Percentiles rank a stretch among this genome's conserved stretches.
Conservation (phyloP, 2,329 filamentous ascomycete genomes). For the Lasiodiplodia hormozganensis region DNA sequence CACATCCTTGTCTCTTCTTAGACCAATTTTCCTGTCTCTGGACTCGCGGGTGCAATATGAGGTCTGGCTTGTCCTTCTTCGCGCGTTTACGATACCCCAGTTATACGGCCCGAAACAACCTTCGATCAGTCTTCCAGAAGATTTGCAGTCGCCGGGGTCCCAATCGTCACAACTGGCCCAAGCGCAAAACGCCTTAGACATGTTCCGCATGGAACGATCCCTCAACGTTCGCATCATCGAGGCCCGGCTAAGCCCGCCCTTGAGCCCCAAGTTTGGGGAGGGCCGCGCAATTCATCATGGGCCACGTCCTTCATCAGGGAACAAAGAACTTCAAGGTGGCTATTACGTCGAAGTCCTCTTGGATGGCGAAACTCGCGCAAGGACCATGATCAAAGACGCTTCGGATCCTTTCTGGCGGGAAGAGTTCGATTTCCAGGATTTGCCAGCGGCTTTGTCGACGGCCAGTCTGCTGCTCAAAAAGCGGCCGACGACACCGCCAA, state of each 20-base stretch:
- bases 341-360: conserved; percentile 82
- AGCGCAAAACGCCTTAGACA: conserved; percentile 56
- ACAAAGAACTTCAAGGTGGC: conserved; percentile 57
- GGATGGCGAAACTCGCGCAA: conserved; percentile 78
- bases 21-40: conserved; percentile 88
- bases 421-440: conserved; percentile 76
- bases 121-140: conserved; percentile 53
- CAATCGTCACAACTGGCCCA: conserved; percentile 39
- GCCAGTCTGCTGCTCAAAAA: conserved; percentile 76
- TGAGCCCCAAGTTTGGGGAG: conserved; percentile 44
- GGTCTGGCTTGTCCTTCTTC: conserved; percentile 92
- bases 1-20: conserved; percentile 75
- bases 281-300: conserved; percentile 25
- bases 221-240: conserved; percentile 67
- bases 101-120: conserved; percentile 74
- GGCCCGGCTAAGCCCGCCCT: conserved; percentile 59
- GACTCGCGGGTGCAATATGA: conserved; percentile 92
- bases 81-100: conserved; percentile 91
- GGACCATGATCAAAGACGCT: conserved; percentile 76
- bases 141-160: conserved; percentile 39
- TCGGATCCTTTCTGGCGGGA: conserved; percentile 84
- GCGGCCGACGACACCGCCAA: conserved; percentile 43
- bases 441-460: conserved; percentile 72
- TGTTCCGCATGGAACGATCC: conserved; percentile 71
- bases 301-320: conserved; percentile 41